Base-by-base conservation (phyloP, 768 basidiomycete species). In the Megacollybia marginata region DNA sequence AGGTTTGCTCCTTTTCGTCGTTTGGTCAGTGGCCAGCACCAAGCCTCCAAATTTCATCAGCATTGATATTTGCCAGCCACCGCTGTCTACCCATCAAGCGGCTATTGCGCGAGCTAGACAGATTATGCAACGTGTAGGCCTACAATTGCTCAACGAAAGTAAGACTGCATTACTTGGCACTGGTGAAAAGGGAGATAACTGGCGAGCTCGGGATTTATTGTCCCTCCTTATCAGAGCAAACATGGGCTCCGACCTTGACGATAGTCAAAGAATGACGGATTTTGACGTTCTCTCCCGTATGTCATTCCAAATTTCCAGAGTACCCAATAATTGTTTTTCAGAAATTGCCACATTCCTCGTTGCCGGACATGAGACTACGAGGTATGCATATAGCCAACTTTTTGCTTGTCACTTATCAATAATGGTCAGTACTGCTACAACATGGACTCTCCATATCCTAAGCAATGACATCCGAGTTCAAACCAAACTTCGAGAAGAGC, bases 201-300 rank as follows among this genome's bases (percentile, higher is more conserved):
- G 58, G 60, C 69, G 65, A 63, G 28, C 55, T 5, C 72, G 78
- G 15, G 84, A 86, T 64, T 58, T 88, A 3, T 65, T 87, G 4
- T 79, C 78, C 0, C 56, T 85, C 23, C 67, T 87, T 4, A 66
- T 86, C 40, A 71, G 72, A 51, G 83, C 84, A 4, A 88, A 87
- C 58, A 74, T 82, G 66, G 74, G 79, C 0, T 75, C 72, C 1
- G 80, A 87, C 57, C 55, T 82, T 4, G 74, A 76, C 0, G 74
- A 75, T 6, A 66, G 55, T 42, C 81, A 83, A 58, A 66, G 67
- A 34, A 65, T 88, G 65, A 72, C 73, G 0, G 85, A 88, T 49
- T 71, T 72, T 28, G 85, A 87, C 52, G 79, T 88, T 13, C 51
- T 83, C 2, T 64, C 71, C 49, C 74, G 74, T 83, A 54, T 51